Evolutionary conservation across 2,329 filamentous ascomycete species (phyloP), one percentile per base, ranked within the genome.

Genomic region (Fusarium sp.): DNA sequence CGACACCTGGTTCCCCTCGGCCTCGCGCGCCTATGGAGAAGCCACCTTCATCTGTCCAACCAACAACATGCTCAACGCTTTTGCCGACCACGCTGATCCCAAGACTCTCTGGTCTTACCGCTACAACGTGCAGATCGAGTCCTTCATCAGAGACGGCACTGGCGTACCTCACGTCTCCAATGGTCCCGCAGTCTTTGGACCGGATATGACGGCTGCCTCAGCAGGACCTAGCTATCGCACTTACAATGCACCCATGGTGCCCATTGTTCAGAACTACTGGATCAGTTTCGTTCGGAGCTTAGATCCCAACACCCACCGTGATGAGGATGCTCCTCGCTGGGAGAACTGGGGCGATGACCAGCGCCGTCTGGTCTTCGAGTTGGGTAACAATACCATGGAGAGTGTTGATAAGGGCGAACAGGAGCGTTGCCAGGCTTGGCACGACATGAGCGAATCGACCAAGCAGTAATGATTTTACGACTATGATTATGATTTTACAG

Each of bases 151-250:
- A 7, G 33, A 57, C 1, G 85, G 85, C 1, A 60, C 82, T 4
- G 85, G 85, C 21, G 83, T 85, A 5, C 82, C 81, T 28, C 85
- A 87, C 73, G 77, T 84, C 15, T 82, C 81, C 60, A 84, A 87
- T 43, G 75, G 76, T 15, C 79, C 80, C 24, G 85, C 85, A 58
- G 77, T 87, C 36, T 85, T 86, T 67, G 85, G 85, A 5, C 81
- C 83, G 6, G 76, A 79, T 59, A 76, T 79, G 47, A 55, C 69
- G 5, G 22, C 62, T 28, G 53, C 67, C 22, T 43, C 19, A 38
- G 43, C 62, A 15, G 57, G 47, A 54, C 39, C 63, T 2, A 84
- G 83, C 66, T 85, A 85, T 69, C 76, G 72, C 40, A 79, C 80
- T 15, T 82, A 81, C 69, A 85, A 86, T 70, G 79, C 80, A 5